Percentiles rank a stretch among this genome's conserved stretches.
phyloP scores from a whole-genome alignment of 73 alveolate genomes.

The Paramecium primaurelia region DNA sequence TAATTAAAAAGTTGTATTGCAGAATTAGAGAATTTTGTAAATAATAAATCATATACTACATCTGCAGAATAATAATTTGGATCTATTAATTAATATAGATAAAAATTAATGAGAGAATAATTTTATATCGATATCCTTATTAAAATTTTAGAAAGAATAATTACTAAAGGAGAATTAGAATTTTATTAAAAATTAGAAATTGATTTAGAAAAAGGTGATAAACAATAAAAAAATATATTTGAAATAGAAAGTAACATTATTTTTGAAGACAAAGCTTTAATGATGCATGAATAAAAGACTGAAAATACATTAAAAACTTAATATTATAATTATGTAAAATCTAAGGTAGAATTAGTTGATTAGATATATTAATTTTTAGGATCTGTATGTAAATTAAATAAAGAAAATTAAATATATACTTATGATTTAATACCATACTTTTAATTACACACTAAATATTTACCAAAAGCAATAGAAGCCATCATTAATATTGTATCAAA shows the following conservation, averaged over 20 bases:
- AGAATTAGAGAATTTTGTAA: conserved; percentile 48
- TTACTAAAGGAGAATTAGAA: conserved; percentile 57
- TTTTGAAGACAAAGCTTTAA: neutral
- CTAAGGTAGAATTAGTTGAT: conserved; percentile 28
- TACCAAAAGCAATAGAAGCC: conserved; percentile 11
- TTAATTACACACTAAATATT: conserved; percentile 6
- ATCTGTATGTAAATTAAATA: conserved; percentile 43
- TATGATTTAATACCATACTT: conserved; percentile 36
- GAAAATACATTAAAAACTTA: neutral
- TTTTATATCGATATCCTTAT: conserved; percentile 54
- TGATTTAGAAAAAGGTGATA: neutral
- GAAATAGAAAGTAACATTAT: neutral
- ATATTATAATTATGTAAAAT: neutral
- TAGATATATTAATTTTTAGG: conserved; percentile 42
- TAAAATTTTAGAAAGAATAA: conserved; percentile 36
- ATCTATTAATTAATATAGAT: conserved; percentile 30
- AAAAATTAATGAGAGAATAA: conserved; percentile 55
- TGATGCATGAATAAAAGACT: neutral
- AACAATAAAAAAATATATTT: neutral
- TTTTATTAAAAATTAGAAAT: neutral
- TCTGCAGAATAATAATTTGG: conserved; percentile 49
- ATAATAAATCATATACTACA: conserved; percentile 38
- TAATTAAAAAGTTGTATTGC: neutral
- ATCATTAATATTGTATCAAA: neutral
- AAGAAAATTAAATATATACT: neutral